Percentiles rank a stretch among this genome's conserved stretches.
phyloP scores from a whole-genome alignment of 2,329 filamentous ascomycete genomes.

The Ophiosphaerella narmari region DNA sequence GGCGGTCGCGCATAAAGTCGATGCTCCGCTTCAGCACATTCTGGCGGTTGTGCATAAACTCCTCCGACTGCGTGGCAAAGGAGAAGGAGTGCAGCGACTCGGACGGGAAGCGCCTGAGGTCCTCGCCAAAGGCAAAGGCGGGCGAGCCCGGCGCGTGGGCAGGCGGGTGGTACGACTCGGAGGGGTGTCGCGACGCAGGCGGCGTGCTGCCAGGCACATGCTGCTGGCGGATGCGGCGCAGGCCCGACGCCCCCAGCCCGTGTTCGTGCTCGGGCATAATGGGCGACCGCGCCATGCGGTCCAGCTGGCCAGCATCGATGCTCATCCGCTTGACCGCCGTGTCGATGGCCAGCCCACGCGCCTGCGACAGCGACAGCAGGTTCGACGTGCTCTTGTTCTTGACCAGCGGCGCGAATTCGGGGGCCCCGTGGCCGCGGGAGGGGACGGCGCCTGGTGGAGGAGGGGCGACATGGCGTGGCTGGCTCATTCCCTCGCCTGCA shows the following conservation, averaged over 20 bases:
- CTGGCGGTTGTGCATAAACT: slow-evolving; percentile 87
- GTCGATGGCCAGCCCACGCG: slow-evolving; percentile 53
- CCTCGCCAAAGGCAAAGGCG: slow-evolving; percentile 72
- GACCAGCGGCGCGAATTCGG: slow-evolving; percentile 45
- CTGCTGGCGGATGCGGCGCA: slow-evolving; percentile 92
- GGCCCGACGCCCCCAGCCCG: slow-evolving; percentile 80
- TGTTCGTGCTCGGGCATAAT: slow-evolving; percentile 86
- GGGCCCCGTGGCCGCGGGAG: slow-evolving; percentile 32
- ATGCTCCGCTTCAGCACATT: slow-evolving; percentile 91
- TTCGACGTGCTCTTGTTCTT: slow-evolving; percentile 58
- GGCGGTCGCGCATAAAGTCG: slow-evolving; percentile 93
- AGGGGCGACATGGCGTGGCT: slow-evolving; percentile 42
- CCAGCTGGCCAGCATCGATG: slow-evolving; percentile 72
- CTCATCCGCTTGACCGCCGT: slow-evolving; percentile 71
- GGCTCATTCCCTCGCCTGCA: slow-evolving; percentile 47
- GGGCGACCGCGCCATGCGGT: slow-evolving; percentile 76
- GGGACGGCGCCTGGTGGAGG: slow-evolving; percentile 41
- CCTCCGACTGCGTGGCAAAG: slow-evolving; percentile 93
- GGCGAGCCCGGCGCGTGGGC: slow-evolving; percentile 70
- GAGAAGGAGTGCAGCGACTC: slow-evolving; percentile 98
- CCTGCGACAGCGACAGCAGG: slow-evolving; percentile 45
- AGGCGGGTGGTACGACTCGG: slow-evolving; percentile 63
- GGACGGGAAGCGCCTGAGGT: slow-evolving; percentile 88
- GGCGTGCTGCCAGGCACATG: slow-evolving; percentile 53
- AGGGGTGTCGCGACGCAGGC: slow-evolving; percentile 54